Conservation (phyloP, 164 flowering plant genomes). For the Hamamelis virginiana region DNA sequence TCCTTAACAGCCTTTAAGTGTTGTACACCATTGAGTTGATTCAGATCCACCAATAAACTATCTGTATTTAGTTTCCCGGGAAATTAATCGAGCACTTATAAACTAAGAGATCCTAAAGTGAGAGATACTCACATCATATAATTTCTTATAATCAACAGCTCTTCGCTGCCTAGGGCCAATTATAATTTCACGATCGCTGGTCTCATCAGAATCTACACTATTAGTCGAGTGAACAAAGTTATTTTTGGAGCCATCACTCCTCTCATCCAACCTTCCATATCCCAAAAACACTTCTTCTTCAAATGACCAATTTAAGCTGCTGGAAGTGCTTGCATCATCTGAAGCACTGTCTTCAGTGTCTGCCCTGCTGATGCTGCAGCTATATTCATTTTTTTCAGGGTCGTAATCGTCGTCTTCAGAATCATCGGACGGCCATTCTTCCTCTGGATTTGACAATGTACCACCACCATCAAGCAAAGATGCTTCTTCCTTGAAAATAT, state of each 20-base stretch:
- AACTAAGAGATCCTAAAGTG: neutral
- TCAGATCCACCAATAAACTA: too few relatives aligned
- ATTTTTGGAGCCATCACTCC: constrained; percentile 12
- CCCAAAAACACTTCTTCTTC: constrained; percentile 47
- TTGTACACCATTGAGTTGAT: too few relatives aligned
- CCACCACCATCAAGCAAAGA: constrained; percentile 45
- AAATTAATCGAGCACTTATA: neutral
- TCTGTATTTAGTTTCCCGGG: too few relatives aligned
- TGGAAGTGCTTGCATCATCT: constrained; percentile 48
- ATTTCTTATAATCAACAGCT: constrained; percentile 75
- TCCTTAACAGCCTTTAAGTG: too few relatives aligned
- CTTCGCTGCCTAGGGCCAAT: constrained; percentile 61
- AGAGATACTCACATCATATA: constrained; percentile 75
- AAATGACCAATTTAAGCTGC: constrained; percentile 63
- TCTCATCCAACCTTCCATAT: constrained; percentile 27
- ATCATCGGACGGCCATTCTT: constrained; percentile 97
- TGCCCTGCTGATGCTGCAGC: constrained; percentile 30
- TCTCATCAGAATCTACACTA: constrained; percentile 42
- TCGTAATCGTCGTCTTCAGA: constrained; percentile 91
- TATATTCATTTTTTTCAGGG: constrained; percentile 57
- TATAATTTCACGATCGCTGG: constrained; percentile 40
- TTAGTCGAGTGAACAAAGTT: constrained; percentile 16
- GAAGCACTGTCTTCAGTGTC: constrained; percentile 43
- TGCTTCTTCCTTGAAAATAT: constrained; percentile 87
- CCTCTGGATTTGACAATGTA: constrained; percentile 43